These are phyloP conservation scores for Colletotrichum siamense DNA, from an alignment of 2,329 filamentous ascomycete genomes.

Conservation along the genomic window DNA sequence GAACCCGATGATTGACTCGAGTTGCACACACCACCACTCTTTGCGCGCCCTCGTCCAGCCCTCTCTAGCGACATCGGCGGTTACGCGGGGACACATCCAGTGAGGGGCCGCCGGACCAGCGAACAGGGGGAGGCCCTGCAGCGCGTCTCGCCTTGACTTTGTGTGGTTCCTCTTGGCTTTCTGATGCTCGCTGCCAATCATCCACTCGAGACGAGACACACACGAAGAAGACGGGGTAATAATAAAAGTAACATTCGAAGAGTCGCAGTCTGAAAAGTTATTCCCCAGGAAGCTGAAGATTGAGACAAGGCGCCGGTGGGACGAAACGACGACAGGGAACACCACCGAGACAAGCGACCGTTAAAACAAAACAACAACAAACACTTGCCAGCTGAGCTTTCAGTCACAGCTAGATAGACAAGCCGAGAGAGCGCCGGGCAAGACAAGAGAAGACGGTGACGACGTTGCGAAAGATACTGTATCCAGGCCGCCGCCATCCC, in stretches of 20 bases:
- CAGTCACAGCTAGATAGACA: neutral
- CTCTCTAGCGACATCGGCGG: conserved; percentile 17
- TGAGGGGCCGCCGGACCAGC: conserved; percentile 7
- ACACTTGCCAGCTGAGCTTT: neutral
- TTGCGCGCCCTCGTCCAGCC: neutral
- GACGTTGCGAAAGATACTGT: neutral
- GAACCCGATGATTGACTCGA: neutral
- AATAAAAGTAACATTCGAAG: neutral
- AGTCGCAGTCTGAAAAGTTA: neutral
- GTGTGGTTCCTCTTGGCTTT: neutral
- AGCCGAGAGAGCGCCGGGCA: conserved; percentile 1
- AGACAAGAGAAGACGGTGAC: neutral
- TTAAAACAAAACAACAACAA: neutral
- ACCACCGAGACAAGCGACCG: neutral
- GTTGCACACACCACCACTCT: neutral
- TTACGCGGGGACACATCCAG: conserved; percentile 2
- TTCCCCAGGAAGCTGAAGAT: neutral
- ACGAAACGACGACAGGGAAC: neutral
- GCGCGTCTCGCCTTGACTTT: conserved; percentile 10
- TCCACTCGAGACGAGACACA: neutral
- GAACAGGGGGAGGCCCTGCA: neutral
- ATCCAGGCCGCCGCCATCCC: neutral
- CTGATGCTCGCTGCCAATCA: neutral
- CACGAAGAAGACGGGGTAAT: neutral
- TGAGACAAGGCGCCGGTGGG: neutral